A percentile compares a stretch with the other conserved stretches of the same genome.
Evolutionary conservation across 2,329 filamentous ascomycete species (phyloP).

Genomic region (Aspergillus sp.): DNA sequence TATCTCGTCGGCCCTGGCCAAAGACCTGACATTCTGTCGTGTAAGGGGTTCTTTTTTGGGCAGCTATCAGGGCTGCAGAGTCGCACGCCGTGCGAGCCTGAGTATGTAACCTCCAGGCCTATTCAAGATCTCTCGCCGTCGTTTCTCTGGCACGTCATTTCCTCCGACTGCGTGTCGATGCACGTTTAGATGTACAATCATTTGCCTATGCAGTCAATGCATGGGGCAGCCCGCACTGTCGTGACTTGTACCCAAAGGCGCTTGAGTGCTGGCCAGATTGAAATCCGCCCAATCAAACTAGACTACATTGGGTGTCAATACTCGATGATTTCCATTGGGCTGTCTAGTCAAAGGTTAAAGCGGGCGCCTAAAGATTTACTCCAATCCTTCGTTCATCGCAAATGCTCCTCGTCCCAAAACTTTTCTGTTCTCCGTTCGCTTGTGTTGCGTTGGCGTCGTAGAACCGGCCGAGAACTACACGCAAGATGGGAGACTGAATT

Average conservation of each 20-base stretch:
- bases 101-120: constrained; percentile 12
- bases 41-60: constrained; percentile 23
- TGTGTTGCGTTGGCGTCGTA: neutral
- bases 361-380: constrained; percentile 2
- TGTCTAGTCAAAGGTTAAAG: constrained; percentile 7
- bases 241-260: constrained; percentile 19
- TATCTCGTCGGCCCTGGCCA: constrained; percentile 22
- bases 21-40: constrained; percentile 18
- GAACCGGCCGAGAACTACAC: neutral
- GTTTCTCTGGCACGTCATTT: constrained; percentile 21
- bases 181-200: constrained; percentile 6
- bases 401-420: neutral
- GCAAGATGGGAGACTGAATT: neutral
- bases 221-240: constrained; percentile 8
- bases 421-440: neutral
- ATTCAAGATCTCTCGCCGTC: constrained; percentile 10
- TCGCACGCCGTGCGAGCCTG: constrained; percentile 24
- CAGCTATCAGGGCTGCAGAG: constrained; percentile 25
- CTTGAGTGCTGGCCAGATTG: constrained; percentile 11
- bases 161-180: constrained; percentile 11
- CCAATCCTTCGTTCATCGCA: neutral
- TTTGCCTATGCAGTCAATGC: constrained; percentile 1
- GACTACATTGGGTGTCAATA: constrained; percentile 10
- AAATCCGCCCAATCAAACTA: constrained; percentile 8
- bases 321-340: constrained; percentile 7